Conservation (phyloP, 1,284 basidiomycete genomes). For the Fistulinella cinereoalba region DNA sequence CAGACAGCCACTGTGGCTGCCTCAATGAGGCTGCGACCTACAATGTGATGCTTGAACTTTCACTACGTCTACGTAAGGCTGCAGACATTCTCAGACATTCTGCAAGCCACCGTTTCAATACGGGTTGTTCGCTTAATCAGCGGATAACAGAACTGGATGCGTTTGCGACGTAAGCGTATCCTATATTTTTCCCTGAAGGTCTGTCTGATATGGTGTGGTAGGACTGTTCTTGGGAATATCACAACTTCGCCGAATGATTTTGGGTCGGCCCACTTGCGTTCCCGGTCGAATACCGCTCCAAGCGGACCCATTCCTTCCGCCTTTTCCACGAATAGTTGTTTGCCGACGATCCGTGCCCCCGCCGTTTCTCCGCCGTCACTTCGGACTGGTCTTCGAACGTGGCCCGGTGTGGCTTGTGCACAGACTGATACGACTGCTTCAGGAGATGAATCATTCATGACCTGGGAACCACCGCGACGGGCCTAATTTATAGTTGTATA, state of each 20-base stretch:
- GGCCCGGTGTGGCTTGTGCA: slow-evolving; percentile 28
- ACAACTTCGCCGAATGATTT: slow-evolving; percentile 26
- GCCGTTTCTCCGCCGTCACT: slow-evolving; percentile 29
- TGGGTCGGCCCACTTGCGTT: slow-evolving; percentile 9
- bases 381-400: slow-evolving; percentile 28
- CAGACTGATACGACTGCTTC: slow-evolving; percentile 23
- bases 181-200: not conserved
- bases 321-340: slow-evolving; percentile 10
- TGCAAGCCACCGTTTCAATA: slow-evolving; percentile 45
- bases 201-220: slow-evolving; percentile 15
- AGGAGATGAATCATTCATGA: slow-evolving; percentile 46
- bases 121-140: slow-evolving; percentile 49
- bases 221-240: slow-evolving; percentile 39
- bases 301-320: slow-evolving; percentile 1
- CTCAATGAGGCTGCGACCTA: slow-evolving; percentile 52
- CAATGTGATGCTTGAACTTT: slow-evolving; percentile 57
- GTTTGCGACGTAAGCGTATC: slow-evolving; percentile 51
- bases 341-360: slow-evolving; percentile 9
- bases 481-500: slow-evolving; percentile 8
- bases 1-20: slow-evolving; percentile 55
- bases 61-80: slow-evolving; percentile 56
- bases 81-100: slow-evolving; percentile 53
- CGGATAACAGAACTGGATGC: slow-evolving; percentile 55
- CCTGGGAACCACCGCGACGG: slow-evolving; percentile 41
- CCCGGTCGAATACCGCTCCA: slow-evolving; percentile 13